Percentiles rank a stretch among this genome's conserved stretches.
Conservation (phyloP, 2,329 filamentous ascomycete genomes). For the Zarea fungicola region DNA sequence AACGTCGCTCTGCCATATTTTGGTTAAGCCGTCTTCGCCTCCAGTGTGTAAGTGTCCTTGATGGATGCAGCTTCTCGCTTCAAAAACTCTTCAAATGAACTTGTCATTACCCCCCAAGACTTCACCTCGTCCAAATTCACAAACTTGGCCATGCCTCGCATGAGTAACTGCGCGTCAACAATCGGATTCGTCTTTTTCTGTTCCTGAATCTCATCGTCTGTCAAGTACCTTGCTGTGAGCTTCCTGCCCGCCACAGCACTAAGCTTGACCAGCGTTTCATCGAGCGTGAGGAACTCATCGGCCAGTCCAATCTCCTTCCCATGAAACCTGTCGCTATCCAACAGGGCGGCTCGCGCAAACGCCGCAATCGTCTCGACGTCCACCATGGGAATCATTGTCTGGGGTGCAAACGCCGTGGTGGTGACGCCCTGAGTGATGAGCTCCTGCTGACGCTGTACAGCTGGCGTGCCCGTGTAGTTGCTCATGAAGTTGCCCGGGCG, state of each 20-base stretch:
- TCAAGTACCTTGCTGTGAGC: slow-evolving; percentile 33
- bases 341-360: slow-evolving; percentile 39
- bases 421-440: slow-evolving; percentile 34
- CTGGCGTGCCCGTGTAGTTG: slow-evolving; percentile 41
- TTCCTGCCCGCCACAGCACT: slow-evolving; percentile 28
- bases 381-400: slow-evolving; percentile 36
- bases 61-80: slow-evolving; percentile 32
- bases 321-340: slow-evolving; percentile 36
- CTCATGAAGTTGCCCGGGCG: slow-evolving; percentile 47
- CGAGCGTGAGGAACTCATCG: slow-evolving; percentile 33
- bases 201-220: slow-evolving; percentile 35
- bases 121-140: slow-evolving; percentile 31
- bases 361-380: slow-evolving; percentile 43
- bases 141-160: slow-evolving; percentile 30
- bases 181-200: slow-evolving; percentile 32
- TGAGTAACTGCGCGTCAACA: slow-evolving; percentile 31
- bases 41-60: slow-evolving; percentile 28
- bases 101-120: slow-evolving; percentile 35
- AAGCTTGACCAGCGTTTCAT: slow-evolving; percentile 33
- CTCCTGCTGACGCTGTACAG: slow-evolving; percentile 31
- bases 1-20: too few species aligned
- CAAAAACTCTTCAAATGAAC: slow-evolving; percentile 40
- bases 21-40: too few species aligned
- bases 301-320: slow-evolving; percentile 35
- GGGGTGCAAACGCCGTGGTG: slow-evolving; percentile 28